Conservation (phyloP, 495 filamentous ascomycete genomes). For the Echria macrotheca region DNA sequence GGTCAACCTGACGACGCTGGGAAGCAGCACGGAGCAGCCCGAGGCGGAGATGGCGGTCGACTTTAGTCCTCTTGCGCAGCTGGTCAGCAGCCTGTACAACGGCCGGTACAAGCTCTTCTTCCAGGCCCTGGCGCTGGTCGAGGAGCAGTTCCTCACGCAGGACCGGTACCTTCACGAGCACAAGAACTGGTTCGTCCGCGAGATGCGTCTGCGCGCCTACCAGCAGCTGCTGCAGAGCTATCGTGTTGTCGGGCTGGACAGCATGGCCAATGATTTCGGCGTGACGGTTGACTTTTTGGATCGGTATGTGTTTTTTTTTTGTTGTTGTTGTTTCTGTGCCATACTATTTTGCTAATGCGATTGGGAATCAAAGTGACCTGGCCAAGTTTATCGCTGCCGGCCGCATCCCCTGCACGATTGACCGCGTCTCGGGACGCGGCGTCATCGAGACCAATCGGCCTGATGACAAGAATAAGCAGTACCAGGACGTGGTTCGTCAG, state of each 20-base stretch:
- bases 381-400: conserved; percentile 95
- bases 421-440: conserved; percentile 80
- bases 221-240: conserved; percentile 97
- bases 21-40: conserved; percentile 58
- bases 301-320: conserved; percentile 62
- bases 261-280: conserved; percentile 94
- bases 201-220: conserved; percentile 94
- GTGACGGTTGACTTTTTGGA: conserved; percentile 94
- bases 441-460: conserved; percentile 97
- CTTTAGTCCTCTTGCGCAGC: conserved; percentile 70
- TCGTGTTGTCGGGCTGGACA: conserved; percentile 87
- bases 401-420: conserved; percentile 91
- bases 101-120: conserved; percentile 94
- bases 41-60: conserved; percentile 77
- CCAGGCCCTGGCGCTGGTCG: conserved; percentile 79
- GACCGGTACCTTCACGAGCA: conserved; percentile 95
- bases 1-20: conserved; percentile 80
- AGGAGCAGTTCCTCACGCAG: conserved; percentile 87
- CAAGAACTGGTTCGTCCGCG: conserved; percentile 89
- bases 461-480: conserved; percentile 99
- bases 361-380: conserved; percentile 73
- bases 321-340: no score
- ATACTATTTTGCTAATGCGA: no score
- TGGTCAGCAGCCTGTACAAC: conserved; percentile 86
- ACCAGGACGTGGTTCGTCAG: conserved; percentile 93